Evolutionary conservation across 768 basidiomycete genomes (phyloP), one percentile per base, ranked within the genome.

Genomic region (Kwoniella europaea): DNA sequence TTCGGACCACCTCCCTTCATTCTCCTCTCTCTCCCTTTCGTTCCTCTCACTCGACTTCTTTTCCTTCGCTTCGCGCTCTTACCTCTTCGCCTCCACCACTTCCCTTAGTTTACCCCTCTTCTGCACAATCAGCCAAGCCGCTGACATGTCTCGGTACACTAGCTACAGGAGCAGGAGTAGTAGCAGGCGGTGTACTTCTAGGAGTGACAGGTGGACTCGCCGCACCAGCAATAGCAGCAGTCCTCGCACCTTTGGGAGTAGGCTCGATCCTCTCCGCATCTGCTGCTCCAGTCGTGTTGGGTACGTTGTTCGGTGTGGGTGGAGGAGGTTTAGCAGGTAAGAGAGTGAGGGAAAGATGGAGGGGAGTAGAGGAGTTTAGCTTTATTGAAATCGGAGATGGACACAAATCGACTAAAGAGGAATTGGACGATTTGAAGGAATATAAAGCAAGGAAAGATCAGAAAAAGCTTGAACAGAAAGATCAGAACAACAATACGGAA

Each of bases 161-260:
- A 50, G 84, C 85, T 2, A 86, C 85, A 0, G 85, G 82, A 7
- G 84, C 82, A 0, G 85, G 85, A 1, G 83, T 84, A 5, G 76
- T 84, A 3, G 81, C 81, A 3, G 85, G 85, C 3, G 83, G 84
- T 5, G 80, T 86, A 10, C 77, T 84, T 3, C 78, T 86, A 22
- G 85, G 85, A 10, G 73, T 86, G 2, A 86, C 85, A 2, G 85
- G 84, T 1, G 85, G 85, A 1, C 73, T 85, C 1, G 85, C 85
- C 5, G 85, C 85, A n/a, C 85, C 85, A 4, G 84, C 84, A 1
- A 83, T 86, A 29, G 79, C 83, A 3, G 84, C 85, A 0, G 68
- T 85, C 10, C 74, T 85, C 4, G 84, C 84, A 15, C 79, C 82
- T 0, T 64, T 78, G 16, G 81, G 81, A 41, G 80, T 83, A 27